These are phyloP conservation scores for Tetrastigma voinierianum DNA, from an alignment of 164 flowering plant genomes.

Conservation along the genomic window DNA sequence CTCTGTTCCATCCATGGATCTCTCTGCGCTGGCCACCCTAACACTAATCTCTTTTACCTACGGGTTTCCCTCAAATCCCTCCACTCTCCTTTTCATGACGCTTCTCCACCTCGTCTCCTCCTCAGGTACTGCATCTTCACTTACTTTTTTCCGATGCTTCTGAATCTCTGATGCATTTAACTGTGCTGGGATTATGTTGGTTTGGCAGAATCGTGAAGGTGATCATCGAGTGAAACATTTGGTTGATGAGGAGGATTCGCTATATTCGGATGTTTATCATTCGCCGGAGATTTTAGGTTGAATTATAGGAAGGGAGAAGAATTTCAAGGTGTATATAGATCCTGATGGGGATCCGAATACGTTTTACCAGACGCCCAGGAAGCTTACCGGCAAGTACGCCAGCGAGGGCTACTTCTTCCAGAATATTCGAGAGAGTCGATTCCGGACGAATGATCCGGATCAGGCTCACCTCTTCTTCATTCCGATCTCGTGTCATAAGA, in stretches of 20 bases:
- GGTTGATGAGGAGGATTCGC: slow-evolving; percentile 13
- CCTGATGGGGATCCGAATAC: slow-evolving; percentile 93
- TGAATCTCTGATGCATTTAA: background rate
- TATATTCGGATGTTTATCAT: slow-evolving; percentile 54
- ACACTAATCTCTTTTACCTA: slow-evolving; percentile 61
- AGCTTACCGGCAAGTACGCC: slow-evolving; percentile 92
- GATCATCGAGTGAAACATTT: background rate
- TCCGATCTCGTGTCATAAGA: slow-evolving; percentile 95
- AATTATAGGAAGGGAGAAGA: slow-evolving; percentile 70
- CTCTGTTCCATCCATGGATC: slow-evolving; percentile 48
- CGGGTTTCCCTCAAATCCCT: slow-evolving; percentile 63
- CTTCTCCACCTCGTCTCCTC: slow-evolving; percentile 18
- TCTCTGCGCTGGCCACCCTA: slow-evolving; percentile 54
- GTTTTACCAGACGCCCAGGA: slow-evolving; percentile 92
- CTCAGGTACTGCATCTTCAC: slow-evolving; percentile 12
- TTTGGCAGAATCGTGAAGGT: background rate
- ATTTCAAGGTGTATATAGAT: slow-evolving; percentile 84
- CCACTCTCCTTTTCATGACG: slow-evolving; percentile 23
- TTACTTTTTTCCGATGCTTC: background rate
- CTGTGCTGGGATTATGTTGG: background rate
- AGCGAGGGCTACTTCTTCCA: slow-evolving; percentile 98
- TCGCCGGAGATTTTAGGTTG: slow-evolving; percentile 51
- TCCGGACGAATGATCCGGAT: slow-evolving; percentile 82
- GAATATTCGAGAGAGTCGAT: slow-evolving; percentile 81
- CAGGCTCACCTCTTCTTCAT: slow-evolving; percentile 85